These are phyloP conservation scores for Talaromyces adpressus DNA, from an alignment of 495 filamentous ascomycete species.

Conservation along the genomic window DNA sequence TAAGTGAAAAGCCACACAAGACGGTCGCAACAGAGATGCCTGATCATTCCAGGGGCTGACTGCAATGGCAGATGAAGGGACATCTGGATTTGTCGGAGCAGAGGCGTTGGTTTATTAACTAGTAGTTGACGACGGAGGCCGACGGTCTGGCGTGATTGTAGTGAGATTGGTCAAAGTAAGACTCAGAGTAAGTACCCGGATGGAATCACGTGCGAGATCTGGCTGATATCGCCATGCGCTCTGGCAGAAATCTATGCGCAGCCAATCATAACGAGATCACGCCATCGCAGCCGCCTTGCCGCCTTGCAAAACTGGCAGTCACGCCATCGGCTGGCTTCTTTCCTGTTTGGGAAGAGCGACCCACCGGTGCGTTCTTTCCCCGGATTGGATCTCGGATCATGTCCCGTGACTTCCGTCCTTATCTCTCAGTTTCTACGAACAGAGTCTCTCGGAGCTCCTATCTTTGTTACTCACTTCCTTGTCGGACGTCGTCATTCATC, in stretches of 20 bases:
- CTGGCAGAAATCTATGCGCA: not conserved
- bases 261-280: not conserved
- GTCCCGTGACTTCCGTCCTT: slow-evolving; percentile 1
- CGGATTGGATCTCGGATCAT: not conserved
- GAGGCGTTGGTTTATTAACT: not conserved
- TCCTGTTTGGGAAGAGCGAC: not conserved
- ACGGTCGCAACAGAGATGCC: not conserved
- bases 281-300: not conserved
- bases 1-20: not conserved
- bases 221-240: not conserved
- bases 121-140: not conserved
- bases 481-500: not conserved
- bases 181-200: not conserved
- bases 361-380: not conserved
- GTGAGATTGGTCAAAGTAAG: not conserved
- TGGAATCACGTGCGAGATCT: slow-evolving; percentile 3
- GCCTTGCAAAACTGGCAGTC: not conserved
- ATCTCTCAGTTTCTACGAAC: not conserved
- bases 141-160: slow-evolving; percentile 1
- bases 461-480: not conserved
- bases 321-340: not conserved
- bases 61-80: not conserved
- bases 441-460: not conserved
- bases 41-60: not conserved
- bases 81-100: not conserved